These are phyloP conservation scores for Fomitopsis pulvina DNA, from an alignment of 768 basidiomycete species.

Conservation along the genomic window DNA sequence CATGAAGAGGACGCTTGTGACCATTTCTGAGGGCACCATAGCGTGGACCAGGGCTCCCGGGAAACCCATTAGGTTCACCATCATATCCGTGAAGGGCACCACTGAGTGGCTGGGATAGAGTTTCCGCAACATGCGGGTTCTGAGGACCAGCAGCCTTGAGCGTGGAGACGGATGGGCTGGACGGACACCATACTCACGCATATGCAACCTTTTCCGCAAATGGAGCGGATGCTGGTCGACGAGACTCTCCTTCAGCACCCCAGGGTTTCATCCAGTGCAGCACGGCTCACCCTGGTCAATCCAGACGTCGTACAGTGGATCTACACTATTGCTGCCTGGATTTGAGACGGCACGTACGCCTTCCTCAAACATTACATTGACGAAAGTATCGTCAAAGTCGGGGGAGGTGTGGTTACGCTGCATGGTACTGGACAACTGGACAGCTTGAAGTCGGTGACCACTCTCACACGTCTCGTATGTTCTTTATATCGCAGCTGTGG, in stretches of 20 bases:
- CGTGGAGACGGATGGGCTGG: neutral
- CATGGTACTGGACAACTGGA: neutral
- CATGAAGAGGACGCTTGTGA: conserved; percentile 43
- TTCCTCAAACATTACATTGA: conserved; percentile 38
- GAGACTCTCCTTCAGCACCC: neutral
- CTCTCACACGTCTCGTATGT: too few relatives aligned
- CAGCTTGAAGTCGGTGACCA: too few relatives aligned
- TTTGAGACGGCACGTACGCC: conserved; percentile 3
- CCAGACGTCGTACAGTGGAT: conserved; percentile 47
- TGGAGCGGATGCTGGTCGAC: conserved; percentile 2
- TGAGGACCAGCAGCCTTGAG: conserved; percentile 5
- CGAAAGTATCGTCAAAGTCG: conserved; percentile 34
- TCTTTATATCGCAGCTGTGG: too few relatives aligned
- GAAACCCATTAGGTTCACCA: conserved; percentile 41
- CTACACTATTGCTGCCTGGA: conserved; percentile 1
- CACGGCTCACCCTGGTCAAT: conserved; percentile 37
- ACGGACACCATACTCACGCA: conserved; percentile 31
- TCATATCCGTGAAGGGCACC: conserved; percentile 41
- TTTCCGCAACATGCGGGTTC: conserved; percentile 44
- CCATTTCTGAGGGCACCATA: conserved; percentile 39
- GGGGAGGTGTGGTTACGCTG: neutral
- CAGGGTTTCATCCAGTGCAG: neutral
- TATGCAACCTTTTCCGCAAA: conserved; percentile 37
- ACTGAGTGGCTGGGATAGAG: conserved; percentile 59
- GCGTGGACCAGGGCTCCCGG: conserved; percentile 43